Conservation (phyloP, 805 yeast species). For the Lachancea sp. region DNA sequence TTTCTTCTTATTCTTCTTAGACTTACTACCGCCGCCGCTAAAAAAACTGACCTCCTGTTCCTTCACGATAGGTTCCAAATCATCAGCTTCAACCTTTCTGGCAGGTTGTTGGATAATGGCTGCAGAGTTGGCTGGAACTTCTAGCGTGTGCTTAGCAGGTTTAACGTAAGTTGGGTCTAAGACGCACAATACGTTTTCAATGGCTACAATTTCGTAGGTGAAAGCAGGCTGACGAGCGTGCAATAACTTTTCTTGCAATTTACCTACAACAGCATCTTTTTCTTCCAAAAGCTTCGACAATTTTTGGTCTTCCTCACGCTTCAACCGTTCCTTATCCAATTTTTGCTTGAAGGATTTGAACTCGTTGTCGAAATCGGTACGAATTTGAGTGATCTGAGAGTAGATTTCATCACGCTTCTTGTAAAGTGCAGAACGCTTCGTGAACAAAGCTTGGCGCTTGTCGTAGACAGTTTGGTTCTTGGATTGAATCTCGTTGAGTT, state of each 20-base stretch:
- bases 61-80: conserved; percentile 38
- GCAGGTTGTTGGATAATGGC: conserved; percentile 40
- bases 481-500: conserved; percentile 59
- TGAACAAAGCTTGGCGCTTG: conserved; percentile 57
- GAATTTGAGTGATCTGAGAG: conserved; percentile 58
- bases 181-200: conserved; percentile 62
- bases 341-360: conserved; percentile 62
- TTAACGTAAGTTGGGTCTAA: conserved; percentile 76
- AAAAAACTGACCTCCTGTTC: conserved; percentile 43
- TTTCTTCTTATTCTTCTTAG: conserved; percentile 47
- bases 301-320: conserved; percentile 50
- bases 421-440: conserved; percentile 60
- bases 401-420: conserved; percentile 64
- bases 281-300: conserved; percentile 42
- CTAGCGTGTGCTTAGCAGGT: conserved; percentile 37
- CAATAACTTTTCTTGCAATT: conserved; percentile 62
- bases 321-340: conserved; percentile 68
- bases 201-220: conserved; percentile 65
- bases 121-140: conserved; percentile 23
- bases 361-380: conserved; percentile 70
- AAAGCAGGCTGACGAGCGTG: conserved; percentile 81
- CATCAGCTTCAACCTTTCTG: conserved; percentile 59
- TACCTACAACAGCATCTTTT: conserved; percentile 48
- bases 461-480: conserved; percentile 55
- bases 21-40: conserved; percentile 37